Evolutionary conservation across 2,329 filamentous ascomycete genomes (phyloP), one percentile per base, ranked within the genome.

Genomic region (Dothistroma pini): DNA sequence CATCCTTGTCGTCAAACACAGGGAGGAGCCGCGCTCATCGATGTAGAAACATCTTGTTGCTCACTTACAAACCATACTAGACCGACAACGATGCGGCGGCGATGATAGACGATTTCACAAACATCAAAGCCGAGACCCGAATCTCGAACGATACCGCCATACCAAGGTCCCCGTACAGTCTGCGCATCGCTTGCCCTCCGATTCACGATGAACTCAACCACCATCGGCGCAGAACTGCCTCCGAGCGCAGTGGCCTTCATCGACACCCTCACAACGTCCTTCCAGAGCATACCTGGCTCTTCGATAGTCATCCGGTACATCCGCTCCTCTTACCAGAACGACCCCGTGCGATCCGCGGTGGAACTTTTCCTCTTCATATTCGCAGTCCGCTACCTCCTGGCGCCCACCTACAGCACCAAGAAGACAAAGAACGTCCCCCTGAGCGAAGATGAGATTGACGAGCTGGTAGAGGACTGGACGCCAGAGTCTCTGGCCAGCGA

Each of bases 251-350:
- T 82, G 63, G 81, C 81, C 71, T 78, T 84, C 68, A 74, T 86
- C 63, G 79, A 82, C 69, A 79, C 82, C 66, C 78, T 83, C 57
- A 79, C 83, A 57, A 79, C 85, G 35, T 71, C 68, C 60, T 96
- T 99, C 74, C 93, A 97, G 72, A 91, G 89, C 72, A 84, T 99
- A 44, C 96, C 95, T 32, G 95, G 95, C 56, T 97, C 93, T 32
- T 90, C 93, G 48, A 96, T 99, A 69, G 83, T 97, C 71, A 85
- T 96, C 69, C 90, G 95, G 65, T 99, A 99, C 78, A 92, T 99
- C 74, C 91, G 91, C 76, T 96, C 92, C 60, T 96, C 92, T 75
- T 97, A 99, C 80, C 95, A 99, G 79, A 89, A 99, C 74, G 95
- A 99, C 71, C 95, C 95, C 10, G 86, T 97, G 59, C 89, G 96